These are phyloP conservation scores for Aspergillus carbonarius DNA, from an alignment of 2,329 filamentous ascomycete species.

Conservation along the genomic window DNA sequence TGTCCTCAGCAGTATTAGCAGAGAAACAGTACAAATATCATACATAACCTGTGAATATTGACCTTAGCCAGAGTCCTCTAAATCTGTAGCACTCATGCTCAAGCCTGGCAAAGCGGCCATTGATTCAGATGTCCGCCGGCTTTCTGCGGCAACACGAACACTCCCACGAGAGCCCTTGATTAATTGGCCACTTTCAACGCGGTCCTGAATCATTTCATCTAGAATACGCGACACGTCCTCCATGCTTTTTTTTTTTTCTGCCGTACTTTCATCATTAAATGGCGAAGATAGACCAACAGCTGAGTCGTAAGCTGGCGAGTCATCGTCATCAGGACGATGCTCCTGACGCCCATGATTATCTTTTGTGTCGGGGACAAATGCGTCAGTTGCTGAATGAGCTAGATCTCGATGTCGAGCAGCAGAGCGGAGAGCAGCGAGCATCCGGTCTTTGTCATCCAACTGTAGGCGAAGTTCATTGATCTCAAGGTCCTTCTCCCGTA, in stretches of 20 bases:
- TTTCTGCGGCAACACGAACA: conserved; percentile 57
- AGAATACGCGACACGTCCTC: conserved; percentile 93
- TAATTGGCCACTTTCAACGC: conserved; percentile 73
- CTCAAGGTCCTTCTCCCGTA: conserved; percentile 89
- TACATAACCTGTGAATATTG: not conserved
- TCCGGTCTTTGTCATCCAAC: conserved; percentile 91
- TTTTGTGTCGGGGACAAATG: conserved; percentile 32
- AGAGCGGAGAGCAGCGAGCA: conserved; percentile 81
- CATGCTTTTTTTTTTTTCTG: conserved; percentile 63
- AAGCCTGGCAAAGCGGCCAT: conserved; percentile 27
- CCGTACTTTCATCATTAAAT: conserved; percentile 33
- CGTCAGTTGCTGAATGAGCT: conserved; percentile 59
- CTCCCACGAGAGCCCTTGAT: conserved; percentile 67
- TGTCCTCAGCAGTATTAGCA: not conserved
- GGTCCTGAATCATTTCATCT: conserved; percentile 93
- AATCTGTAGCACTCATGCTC: conserved; percentile 19
- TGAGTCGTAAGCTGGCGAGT: conserved; percentile 27
- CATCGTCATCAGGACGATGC: conserved; percentile 27
- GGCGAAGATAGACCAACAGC: conserved; percentile 31
- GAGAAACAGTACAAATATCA: not conserved
- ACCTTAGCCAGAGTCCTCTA: not conserved
- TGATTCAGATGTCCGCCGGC: conserved; percentile 31
- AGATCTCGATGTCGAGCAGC: conserved; percentile 83
- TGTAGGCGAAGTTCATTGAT: conserved; percentile 87
- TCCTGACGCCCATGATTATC: conserved; percentile 28